Conservation (phyloP, 352 stramenopile genomes). For the Globisporangium irregulare region DNA sequence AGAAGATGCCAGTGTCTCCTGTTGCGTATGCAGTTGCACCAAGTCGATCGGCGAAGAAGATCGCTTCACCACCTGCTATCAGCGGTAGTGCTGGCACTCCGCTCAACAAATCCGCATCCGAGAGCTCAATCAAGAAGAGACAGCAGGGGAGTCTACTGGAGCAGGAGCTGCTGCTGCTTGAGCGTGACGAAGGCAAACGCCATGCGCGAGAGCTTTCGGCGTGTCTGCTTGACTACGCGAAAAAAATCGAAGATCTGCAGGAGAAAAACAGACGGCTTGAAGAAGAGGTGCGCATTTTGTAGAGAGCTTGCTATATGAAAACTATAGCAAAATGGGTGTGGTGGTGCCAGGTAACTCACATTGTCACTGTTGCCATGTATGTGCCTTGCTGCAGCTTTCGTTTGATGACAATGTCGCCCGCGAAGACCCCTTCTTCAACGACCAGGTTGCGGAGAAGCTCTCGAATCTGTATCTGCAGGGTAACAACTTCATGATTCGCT, state of each 20-base stretch:
- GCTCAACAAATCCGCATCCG: slow-evolving; percentile 20
- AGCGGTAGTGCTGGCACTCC: neutral
- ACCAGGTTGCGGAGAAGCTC: slow-evolving; percentile 68
- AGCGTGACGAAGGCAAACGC: slow-evolving; percentile 71
- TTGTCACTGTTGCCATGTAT: neutral
- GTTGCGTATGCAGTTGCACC: neutral
- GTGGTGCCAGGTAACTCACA: too few species aligned
- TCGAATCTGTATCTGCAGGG: slow-evolving; percentile 74
- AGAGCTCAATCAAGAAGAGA: slow-evolving; percentile 29
- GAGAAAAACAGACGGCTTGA: slow-evolving; percentile 76
- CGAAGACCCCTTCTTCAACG: slow-evolving; percentile 77
- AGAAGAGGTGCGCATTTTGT: slow-evolving; percentile 38
- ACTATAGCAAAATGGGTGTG: too few species aligned
- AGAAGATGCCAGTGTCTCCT: slow-evolving; percentile 15
- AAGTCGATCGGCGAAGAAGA: slow-evolving; percentile 4
- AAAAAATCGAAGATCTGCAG: slow-evolving; percentile 74
- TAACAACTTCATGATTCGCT: slow-evolving; percentile 79
- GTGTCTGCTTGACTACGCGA: slow-evolving; percentile 66
- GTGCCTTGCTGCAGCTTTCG: slow-evolving; percentile 37
- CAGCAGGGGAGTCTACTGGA: slow-evolving; percentile 54
- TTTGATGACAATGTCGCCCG: slow-evolving; percentile 70
- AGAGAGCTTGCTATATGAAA: too few species aligned
- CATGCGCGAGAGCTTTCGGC: slow-evolving; percentile 62
- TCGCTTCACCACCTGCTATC: neutral
- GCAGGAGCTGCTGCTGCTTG: slow-evolving; percentile 64